A percentile compares a stretch with the other conserved stretches of the same genome.
Evolutionary conservation across 2,329 filamentous ascomycete species (phyloP).

Genomic region (Setomelanomma holmii): DNA sequence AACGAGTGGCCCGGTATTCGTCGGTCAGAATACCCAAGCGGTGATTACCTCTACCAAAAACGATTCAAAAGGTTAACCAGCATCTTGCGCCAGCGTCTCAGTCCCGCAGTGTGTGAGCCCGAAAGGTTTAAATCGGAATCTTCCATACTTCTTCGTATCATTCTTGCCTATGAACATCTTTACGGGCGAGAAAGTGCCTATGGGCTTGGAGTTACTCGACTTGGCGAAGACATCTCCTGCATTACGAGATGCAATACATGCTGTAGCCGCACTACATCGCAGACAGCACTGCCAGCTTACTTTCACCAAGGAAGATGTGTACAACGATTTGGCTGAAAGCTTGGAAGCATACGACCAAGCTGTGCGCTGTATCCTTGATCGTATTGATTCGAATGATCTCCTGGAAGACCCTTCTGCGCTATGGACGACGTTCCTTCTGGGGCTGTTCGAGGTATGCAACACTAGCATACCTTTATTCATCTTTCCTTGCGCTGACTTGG

Average conservation of each 20-base stretch:
- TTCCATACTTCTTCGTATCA: conserved; percentile 30
- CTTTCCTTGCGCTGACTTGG: not conserved
- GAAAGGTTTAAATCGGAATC: conserved; percentile 7
- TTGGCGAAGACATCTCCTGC: conserved; percentile 19
- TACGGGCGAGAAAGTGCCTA: conserved; percentile 6
- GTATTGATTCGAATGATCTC: conserved; percentile 17
- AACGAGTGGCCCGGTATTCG: conserved; percentile 24
- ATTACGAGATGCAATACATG: conserved; percentile 27
- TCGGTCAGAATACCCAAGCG: not conserved
- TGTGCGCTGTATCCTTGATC: conserved; percentile 18
- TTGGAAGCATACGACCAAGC: conserved; percentile 9
- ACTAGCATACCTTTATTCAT: not conserved
- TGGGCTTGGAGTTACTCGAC: conserved; percentile 16
- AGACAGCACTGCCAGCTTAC: not conserved
- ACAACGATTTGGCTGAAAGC: not conserved
- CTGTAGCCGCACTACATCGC: conserved; percentile 25
- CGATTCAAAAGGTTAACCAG: no score
- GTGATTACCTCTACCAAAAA: not conserved
- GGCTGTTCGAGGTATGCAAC: conserved; percentile 32
- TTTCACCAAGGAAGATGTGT: not conserved
- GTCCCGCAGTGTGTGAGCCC: not conserved
- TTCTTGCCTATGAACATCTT: conserved; percentile 34
- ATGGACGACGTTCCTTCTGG: conserved; percentile 36
- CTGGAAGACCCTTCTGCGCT: conserved; percentile 23
- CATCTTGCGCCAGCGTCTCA: not conserved